Evolutionary conservation across 2,329 filamentous ascomycete genomes (phyloP), one percentile per base, ranked within the genome.

Genomic region (Aspergillus sp.): DNA sequence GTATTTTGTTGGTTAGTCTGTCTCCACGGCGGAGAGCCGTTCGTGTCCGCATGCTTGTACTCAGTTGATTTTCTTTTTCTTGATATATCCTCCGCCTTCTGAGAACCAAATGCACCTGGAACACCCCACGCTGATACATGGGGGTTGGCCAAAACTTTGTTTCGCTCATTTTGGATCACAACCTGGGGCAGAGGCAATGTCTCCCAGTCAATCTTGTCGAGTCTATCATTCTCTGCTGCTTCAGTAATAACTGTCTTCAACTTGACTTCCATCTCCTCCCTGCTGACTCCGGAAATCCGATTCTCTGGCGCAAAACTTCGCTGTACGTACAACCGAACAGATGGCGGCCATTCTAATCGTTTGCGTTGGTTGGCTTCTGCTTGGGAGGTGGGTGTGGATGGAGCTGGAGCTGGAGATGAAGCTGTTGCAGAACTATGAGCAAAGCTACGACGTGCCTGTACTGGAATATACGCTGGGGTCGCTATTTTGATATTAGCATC

Each of bases 321-420:
- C 59, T 90, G 85, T 29, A 97, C 91, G 70, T 96, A 97, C 53
- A 78, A 75, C 56, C 90, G 86, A 47, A 97, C 88, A n/a, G 85
- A 80, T 35, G 80, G 73, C 29, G 90, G 84, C 85, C 89, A 97
- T 56, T 86, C 81, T 57, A 83, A 71, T 85, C 76, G 70, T 70
- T 65, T 76, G 74, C 49, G 69, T 43, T 48, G 54, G 19, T 19
- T 19, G 39, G 64, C 64, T 39, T 71, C 65, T 50, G 69, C 64
- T 19, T 19, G 19, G 26, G 65, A 54, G 47, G 62, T 54, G 36
- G 59, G 49, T 50, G 59, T 49, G 52, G 57, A 53, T 51, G 60
- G 41, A 52, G 50, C 13, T 34, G 52, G 40, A 37, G 43, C 45
- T 38, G 54, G 39, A 27, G 54, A 43, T 40, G 58, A 39, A 27